Percentiles rank a stretch among this genome's conserved stretches.
Conservation (phyloP, 2,329 filamentous ascomycete species). For the Dothistroma pini region DNA sequence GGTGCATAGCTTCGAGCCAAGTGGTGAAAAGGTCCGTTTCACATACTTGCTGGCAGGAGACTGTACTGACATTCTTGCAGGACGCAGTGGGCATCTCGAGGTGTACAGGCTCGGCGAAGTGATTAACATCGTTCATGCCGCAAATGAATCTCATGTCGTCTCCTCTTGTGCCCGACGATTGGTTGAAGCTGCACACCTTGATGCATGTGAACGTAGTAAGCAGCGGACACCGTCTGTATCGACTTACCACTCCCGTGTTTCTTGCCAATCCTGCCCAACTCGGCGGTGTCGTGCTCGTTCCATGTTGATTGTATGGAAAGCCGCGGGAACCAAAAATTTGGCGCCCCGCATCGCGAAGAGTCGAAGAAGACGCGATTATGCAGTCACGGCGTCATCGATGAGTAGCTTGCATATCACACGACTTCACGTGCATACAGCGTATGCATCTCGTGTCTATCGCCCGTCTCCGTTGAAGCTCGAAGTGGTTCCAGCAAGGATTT, state of each 20-base stretch:
- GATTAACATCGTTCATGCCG: background rate
- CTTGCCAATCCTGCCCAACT: background rate
- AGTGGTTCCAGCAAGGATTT: background rate
- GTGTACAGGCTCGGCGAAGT: constrained; percentile 44
- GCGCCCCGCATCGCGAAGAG: background rate
- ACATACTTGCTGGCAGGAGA: background rate
- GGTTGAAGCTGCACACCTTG: too few relatives aligned
- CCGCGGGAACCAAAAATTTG: background rate
- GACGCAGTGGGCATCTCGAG: constrained; percentile 65
- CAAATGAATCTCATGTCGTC: background rate
- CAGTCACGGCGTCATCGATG: background rate
- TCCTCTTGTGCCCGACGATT: too few relatives aligned
- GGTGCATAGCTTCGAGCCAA: constrained; percentile 64
- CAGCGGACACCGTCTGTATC: too few relatives aligned
- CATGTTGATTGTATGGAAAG: background rate
- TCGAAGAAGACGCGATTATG: background rate
- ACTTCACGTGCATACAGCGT: background rate
- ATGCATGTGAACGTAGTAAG: too few relatives aligned
- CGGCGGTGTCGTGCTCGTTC: background rate
- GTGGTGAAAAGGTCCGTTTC: constrained; percentile 58
- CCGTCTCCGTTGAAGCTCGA: background rate
- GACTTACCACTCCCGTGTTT: background rate
- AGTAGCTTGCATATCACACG: constrained; percentile 3
- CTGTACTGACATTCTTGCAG: constrained; percentile 38
- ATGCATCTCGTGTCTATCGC: background rate